A percentile compares a stretch with the other conserved stretches of the same genome.
phyloP scores from a whole-genome alignment of 305 asterid genomes.

The Plantago coronopus region DNA sequence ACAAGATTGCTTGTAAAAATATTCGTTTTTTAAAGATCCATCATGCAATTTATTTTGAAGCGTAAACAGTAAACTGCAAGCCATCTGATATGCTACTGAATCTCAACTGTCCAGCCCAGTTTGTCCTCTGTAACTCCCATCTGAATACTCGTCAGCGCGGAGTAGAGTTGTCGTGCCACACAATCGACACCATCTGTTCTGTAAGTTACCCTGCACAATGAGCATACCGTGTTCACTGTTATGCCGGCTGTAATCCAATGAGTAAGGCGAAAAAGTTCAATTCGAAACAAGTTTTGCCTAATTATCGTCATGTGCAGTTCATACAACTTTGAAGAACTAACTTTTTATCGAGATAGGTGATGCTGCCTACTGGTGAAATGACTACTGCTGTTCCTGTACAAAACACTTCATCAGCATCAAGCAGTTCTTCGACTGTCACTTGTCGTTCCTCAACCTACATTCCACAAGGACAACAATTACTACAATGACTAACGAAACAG shows the following conservation, averaged over 20 bases:
- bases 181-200: slow-evolving; percentile 55
- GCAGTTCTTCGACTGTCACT: slow-evolving; percentile 84
- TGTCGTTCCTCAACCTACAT: slow-evolving; percentile 73
- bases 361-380: slow-evolving; percentile 91
- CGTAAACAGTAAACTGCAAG: no score
- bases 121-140: slow-evolving; percentile 79
- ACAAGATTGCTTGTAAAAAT: no score
- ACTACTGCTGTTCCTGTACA: slow-evolving; percentile 98
- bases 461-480: background rate
- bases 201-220: slow-evolving; percentile 52
- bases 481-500: no score
- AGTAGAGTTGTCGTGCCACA: slow-evolving; percentile 70
- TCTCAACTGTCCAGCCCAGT: slow-evolving; percentile 71
- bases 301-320: background rate
- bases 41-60: no score
- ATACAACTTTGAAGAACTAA: slow-evolving; percentile 15
- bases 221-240: background rate
- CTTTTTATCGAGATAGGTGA: slow-evolving; percentile 71
- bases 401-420: slow-evolving; percentile 94
- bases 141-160: slow-evolving; percentile 78
- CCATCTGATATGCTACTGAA: slow-evolving; percentile 36
- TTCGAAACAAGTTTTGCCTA: background rate
- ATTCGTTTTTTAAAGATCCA: no score
- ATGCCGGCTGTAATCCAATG: background rate
- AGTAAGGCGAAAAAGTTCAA: background rate